Conservation (phyloP, 305 asterid genomes). For the Withania somnifera region DNA sequence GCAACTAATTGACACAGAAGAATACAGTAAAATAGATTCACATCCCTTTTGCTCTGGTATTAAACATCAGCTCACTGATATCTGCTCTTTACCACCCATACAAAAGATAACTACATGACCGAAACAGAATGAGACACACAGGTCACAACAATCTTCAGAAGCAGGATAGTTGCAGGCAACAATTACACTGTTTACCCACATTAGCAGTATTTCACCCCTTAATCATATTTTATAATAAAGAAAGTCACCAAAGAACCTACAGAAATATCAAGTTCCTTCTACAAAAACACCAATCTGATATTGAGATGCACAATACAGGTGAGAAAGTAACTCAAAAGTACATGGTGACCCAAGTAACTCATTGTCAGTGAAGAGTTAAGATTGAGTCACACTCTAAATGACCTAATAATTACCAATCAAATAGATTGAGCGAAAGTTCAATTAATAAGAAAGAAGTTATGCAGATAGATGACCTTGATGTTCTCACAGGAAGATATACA, state of each 20-base stretch:
- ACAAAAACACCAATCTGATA: neutral
- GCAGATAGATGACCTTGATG: conserved; percentile 50
- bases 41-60: neutral
- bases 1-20: neutral
- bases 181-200: neutral
- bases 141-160: neutral
- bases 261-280: neutral
- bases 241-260: neutral
- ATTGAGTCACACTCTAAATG: neutral
- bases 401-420: neutral
- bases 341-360: neutral
- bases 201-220: neutral
- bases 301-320: neutral
- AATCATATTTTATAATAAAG: neutral
- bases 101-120: neutral
- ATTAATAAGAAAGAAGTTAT: neutral
- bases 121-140: neutral
- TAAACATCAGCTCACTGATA: neutral
- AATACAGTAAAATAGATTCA: neutral
- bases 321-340: neutral
- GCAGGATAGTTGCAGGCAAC: neutral
- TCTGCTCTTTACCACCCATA: neutral
- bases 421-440: neutral
- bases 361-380: neutral
- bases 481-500: conserved; percentile 91